These are phyloP conservation scores for Aspergillus panamensis DNA, from an alignment of 495 filamentous ascomycete genomes.

Conservation along the genomic window DNA sequence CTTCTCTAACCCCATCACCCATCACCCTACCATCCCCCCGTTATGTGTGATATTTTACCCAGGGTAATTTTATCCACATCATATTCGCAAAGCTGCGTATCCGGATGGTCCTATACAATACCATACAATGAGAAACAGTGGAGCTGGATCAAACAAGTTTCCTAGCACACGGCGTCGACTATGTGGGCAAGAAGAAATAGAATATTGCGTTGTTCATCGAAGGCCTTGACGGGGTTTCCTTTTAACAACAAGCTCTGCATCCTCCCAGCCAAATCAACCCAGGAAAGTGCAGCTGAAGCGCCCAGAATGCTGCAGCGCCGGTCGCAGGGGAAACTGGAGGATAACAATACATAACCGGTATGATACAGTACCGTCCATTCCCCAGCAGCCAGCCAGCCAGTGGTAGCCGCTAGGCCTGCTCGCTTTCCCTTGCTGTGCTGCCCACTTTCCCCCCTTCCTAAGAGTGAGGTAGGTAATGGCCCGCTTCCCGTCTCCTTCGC, in stretches of 20 bases:
- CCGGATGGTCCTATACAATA: slow-evolving; percentile 9
- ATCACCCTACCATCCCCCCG: not conserved
- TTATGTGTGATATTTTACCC: slow-evolving; percentile 14
- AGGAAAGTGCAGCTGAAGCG: slow-evolving; percentile 2
- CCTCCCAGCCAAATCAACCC: not conserved
- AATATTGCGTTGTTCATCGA: not conserved
- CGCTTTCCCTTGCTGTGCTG: slow-evolving; percentile 27
- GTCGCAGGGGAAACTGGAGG: slow-evolving; percentile 10
- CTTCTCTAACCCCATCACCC: not conserved
- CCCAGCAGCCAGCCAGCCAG: slow-evolving; percentile 19
- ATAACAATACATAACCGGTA: slow-evolving; percentile 21
- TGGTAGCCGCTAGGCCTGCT: slow-evolving; percentile 15
- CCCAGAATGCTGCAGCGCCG: slow-evolving; percentile 8
- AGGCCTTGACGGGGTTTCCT: not conserved
- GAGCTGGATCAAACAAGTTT: not conserved
- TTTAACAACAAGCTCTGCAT: not conserved
- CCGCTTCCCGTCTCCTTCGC: slow-evolving; percentile 28
- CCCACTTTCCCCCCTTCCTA: slow-evolving; percentile 24
- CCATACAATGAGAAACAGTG: slow-evolving; percentile 7
- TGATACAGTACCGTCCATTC: slow-evolving; percentile 22
- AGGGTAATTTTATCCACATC: slow-evolving; percentile 17
- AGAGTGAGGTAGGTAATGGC: slow-evolving; percentile 23
- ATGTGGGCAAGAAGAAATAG: not conserved
- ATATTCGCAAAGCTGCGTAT: slow-evolving; percentile 13
- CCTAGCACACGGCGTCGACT: not conserved